Evolutionary conservation across 352 stramenopile genomes (phyloP).

Genomic region (Globisporangium apiculatum): DNA sequence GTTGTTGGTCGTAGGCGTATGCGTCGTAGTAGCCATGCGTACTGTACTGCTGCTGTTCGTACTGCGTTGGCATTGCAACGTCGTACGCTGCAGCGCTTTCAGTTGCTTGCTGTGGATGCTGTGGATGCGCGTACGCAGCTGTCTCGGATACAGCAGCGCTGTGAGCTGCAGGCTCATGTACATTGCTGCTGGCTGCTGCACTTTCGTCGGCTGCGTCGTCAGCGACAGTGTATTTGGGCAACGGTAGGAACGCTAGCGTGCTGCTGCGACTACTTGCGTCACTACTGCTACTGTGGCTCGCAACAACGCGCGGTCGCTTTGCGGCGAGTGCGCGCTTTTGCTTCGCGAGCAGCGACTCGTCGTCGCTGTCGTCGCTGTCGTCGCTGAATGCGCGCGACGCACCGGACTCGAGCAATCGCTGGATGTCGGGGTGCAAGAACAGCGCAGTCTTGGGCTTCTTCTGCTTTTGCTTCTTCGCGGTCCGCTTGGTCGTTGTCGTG

Average conservation of each 20-base stretch:
- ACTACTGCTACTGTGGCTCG: slow-evolving; percentile 6
- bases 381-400: slow-evolving; percentile 10
- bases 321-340: slow-evolving; percentile 34
- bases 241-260: slow-evolving; percentile 49
- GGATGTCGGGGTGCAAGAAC: slow-evolving; percentile 47
- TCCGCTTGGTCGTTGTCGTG: slow-evolving; percentile 16
- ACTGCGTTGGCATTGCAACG: slow-evolving; percentile 3
- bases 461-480: slow-evolving; percentile 17
- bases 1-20: slow-evolving; percentile 22
- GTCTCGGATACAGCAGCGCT: neutral
- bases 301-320: slow-evolving; percentile 19
- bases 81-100: neutral
- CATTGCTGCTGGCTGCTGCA: neutral
- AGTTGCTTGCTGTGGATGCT: slow-evolving; percentile 1
- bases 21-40: slow-evolving; percentile 15
- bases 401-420: slow-evolving; percentile 42
- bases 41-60: slow-evolving; percentile 11
- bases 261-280: neutral
- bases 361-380: slow-evolving; percentile 24
- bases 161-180: neutral
- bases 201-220: slow-evolving; percentile 16
- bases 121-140: slow-evolving; percentile 11
- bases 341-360: slow-evolving; percentile 38
- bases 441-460: slow-evolving; percentile 45
- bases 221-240: slow-evolving; percentile 39